Percentiles rank a stretch among this genome's conserved stretches.
These are phyloP conservation scores for Chaetothyriales sp. DNA, from an alignment of 2,329 filamentous ascomycete species.

Conservation along the genomic window DNA sequence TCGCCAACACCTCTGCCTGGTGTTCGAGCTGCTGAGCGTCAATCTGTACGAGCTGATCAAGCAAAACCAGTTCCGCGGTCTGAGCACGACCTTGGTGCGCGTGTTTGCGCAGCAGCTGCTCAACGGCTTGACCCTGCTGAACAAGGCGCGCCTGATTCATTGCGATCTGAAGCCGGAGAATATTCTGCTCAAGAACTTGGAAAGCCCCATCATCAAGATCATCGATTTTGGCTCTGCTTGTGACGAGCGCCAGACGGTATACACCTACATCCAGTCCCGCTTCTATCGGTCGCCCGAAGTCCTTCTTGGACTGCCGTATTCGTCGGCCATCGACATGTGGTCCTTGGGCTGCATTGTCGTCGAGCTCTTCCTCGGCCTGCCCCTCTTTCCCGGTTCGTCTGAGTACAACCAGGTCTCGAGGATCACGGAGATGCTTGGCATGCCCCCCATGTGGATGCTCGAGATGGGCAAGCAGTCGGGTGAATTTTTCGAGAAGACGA, in stretches of 20 bases:
- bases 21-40: constrained; percentile 91
- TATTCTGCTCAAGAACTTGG: constrained; percentile 91
- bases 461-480: constrained; percentile 97
- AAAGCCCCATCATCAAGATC: constrained; percentile 98
- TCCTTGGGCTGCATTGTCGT: constrained; percentile 96
- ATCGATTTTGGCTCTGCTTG: constrained; percentile 98
- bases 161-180: constrained; percentile 98
- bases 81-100: constrained; percentile 91
- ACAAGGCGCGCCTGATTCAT: constrained; percentile 93
- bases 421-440: constrained; percentile 95
- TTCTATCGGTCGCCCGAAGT: constrained; percentile 98
- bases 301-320: constrained; percentile 87
- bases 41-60: constrained; percentile 98
- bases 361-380: constrained; percentile 86
- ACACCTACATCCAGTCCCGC: constrained; percentile 96
- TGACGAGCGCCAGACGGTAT: constrained; percentile 95
- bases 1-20: constrained; percentile 86
- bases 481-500: constrained; percentile 88
- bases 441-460: constrained; percentile 96
- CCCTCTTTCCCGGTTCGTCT: constrained; percentile 89
- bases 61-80: constrained; percentile 94
- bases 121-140: constrained; percentile 79
- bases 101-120: constrained; percentile 95
- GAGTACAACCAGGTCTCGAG: constrained; percentile 97
- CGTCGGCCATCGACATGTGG: constrained; percentile 99